Conservation (phyloP, 1,284 basidiomycete species). For the Sanghuangporus baumii region DNA sequence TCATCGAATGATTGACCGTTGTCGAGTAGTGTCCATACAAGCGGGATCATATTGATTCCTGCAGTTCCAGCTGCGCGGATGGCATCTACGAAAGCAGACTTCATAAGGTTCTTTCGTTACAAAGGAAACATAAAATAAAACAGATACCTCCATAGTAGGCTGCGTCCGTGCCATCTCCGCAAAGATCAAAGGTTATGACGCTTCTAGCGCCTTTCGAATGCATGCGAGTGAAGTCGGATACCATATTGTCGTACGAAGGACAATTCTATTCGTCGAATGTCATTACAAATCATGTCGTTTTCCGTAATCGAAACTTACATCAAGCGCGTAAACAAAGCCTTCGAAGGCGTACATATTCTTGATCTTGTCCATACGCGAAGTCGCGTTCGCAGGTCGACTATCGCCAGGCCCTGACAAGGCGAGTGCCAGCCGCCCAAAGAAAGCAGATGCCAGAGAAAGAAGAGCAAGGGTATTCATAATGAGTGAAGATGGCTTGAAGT, state of each 20-base stretch:
- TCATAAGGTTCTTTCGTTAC: neutral
- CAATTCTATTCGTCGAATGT: neutral
- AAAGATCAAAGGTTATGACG: slow-evolving; percentile 13
- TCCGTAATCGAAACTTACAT: neutral
- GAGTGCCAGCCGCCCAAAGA: neutral
- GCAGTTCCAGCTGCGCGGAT: slow-evolving; percentile 4
- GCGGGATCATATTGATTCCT: slow-evolving; percentile 3
- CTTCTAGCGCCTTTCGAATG: slow-evolving; percentile 5
- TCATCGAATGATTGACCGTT: slow-evolving; percentile 2
- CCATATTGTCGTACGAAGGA: neutral
- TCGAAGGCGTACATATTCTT: slow-evolving; percentile 13
- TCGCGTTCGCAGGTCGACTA: neutral
- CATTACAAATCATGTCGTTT: neutral
- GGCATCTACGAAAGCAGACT: neutral
- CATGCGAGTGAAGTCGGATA: slow-evolving; percentile 6
- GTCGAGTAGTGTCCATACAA: slow-evolving; percentile 9
- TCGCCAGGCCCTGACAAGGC: neutral
- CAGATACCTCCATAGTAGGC: slow-evolving; percentile 7
- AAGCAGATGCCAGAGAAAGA: neutral
- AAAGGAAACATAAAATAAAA: neutral
- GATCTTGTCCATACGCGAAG: slow-evolving; percentile 7
- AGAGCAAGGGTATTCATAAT: neutral
- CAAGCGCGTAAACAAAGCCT: slow-evolving; percentile 16
- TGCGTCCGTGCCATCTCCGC: slow-evolving; percentile 1
- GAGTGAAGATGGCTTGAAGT: neutral